Evolutionary conservation across 176 grass and related monocot species (phyloP), one percentile per base, ranked within the genome.

Genomic region (barley (Hordeum vulgare)): DNA sequence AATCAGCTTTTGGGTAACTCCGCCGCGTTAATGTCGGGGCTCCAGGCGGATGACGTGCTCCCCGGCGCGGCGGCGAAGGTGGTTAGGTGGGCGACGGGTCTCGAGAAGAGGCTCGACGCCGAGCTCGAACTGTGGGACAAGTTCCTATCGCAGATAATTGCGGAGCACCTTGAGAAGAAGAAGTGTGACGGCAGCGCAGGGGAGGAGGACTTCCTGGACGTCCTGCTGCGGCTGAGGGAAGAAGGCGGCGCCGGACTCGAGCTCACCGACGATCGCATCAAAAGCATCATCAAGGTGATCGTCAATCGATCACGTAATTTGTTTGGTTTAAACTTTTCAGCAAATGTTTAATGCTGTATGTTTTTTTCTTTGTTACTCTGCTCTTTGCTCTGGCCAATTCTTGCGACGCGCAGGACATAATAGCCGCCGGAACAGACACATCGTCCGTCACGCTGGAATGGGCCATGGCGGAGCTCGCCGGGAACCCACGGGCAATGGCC

Each of bases 381-480:
- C 26, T 73, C 45, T 49, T 5, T 49, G 0, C 56, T n/a, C 0
- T 86, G 7, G 1, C 24, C 8, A 13, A 28, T 75, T 75, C 34
- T 56, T 58, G 58, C 34, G 11, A 15, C 47, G 5, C 14, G 24
- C 83, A 96, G 94, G 90, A 93, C 45, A 63, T 91, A 81, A 91
- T 90, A 25, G 77, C 66, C 20, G 90, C 94, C 25, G 94, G 80
- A 17, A 93, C 90, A 0, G 94, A 89, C 4, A 96, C 94, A 11
- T 77, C 88, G 15, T 78, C 76, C 0, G 25, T 64, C 12, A 79
- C 75, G 11, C 23, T 93, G 58, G 89, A 97, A 67, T 93, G 94
- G 94, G 17, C 70, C 68, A 94, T 97, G 91, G 82, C 89, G 6
- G 94, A 93, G 82, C 82, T 94, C 21, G 28, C 82, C 10, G 53